Base-by-base conservation (phyloP, 129 eudicot species). In the Centella asiatica region DNA sequence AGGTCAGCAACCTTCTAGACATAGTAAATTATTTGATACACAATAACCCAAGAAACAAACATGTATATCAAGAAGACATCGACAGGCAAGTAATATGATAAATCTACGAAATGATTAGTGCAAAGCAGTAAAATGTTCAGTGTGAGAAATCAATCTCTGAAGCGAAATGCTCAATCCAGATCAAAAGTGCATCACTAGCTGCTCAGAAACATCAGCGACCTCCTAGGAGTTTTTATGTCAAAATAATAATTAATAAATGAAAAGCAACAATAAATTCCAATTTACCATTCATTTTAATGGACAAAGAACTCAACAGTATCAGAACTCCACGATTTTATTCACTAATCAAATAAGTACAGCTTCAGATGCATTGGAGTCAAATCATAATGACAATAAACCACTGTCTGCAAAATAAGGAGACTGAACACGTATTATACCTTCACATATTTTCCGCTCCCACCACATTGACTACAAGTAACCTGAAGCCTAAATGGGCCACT, bases 401-500 rank as follows among this genome's bases (percentile, higher is more conserved):
- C n/a, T n/a, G n/a, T n/a, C n/a, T n/a, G n/a, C 70, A 22, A 31
- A 51, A 31, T 49, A 19, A 29, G 45, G 24, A 32, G 13, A 22
- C 9, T 17, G 44, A 26, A n/a, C 27, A 44, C 17, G 40, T 48
- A 17, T 40, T 75, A 45, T 83, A 89, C 97, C 97, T 83, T 78
- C 20, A 80, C 87, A 68, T 44, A 78, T 76, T 81, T 89, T 56
- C 97, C 97, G 58, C 73, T 78, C 56, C 95, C 97, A 52, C 82
- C 78, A 48, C 97, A 89, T 51, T 67, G 82, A 59, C 77, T 49
- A 62, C 97, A 89, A 29, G 88, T 71, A 56, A 76, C 71, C 77
- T 89, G 88, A 51, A 89, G 65, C 69, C 82, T 76, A 66, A 89
- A 83, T 3, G 86, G 85, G 45, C 97, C 97, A 66, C 69, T 74